phyloP scores from a whole-genome alignment of 2,329 filamentous ascomycete genomes.

The Parasarocladium wereldwijsianum region DNA sequence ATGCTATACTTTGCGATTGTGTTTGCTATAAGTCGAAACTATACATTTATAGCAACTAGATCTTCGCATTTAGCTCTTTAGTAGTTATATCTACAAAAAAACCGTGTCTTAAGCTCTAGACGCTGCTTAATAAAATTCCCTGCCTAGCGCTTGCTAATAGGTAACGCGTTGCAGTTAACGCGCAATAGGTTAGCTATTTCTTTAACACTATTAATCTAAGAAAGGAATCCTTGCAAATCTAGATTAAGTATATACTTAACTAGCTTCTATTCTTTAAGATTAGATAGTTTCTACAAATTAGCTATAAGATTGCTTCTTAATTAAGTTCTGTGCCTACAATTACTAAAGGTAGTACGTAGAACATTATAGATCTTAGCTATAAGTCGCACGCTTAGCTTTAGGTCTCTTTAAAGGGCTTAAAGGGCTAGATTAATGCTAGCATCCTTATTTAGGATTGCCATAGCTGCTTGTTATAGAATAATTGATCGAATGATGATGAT shows the following conservation, averaged over 20 bases:
- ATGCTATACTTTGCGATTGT: constrained; percentile 7
- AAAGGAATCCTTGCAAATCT: constrained; percentile 5
- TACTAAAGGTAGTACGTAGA: too few relatives aligned
- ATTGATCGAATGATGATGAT: too few relatives aligned
- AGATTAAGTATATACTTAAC: constrained; percentile 6
- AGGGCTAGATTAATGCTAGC: too few relatives aligned
- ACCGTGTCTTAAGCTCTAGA: constrained; percentile 5
- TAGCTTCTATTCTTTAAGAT: constrained; percentile 5
- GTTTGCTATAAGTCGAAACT: constrained; percentile 6
- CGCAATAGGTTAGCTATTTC: constrained; percentile 1
- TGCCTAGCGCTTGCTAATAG: constrained; percentile 4
- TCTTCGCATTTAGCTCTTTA: constrained; percentile 9
- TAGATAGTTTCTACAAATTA: constrained; percentile 5
- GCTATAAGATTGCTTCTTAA: constrained; percentile 1
- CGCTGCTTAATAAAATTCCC: constrained; percentile 1
- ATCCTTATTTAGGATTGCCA: too few relatives aligned
- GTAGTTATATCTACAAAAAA: constrained; percentile 7
- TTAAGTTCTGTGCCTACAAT: too few relatives aligned
- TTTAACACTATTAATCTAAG: constrained; percentile 5
- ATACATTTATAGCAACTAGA: constrained; percentile 6
- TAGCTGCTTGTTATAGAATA: too few relatives aligned
- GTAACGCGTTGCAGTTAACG: constrained; percentile 2
- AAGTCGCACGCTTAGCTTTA: too few relatives aligned
- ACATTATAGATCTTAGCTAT: too few relatives aligned
- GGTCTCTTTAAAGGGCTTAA: too few relatives aligned